Evolutionary conservation across 1,139 yeast species (phyloP).

Genomic region (Suhomyces chickasaworum): DNA sequence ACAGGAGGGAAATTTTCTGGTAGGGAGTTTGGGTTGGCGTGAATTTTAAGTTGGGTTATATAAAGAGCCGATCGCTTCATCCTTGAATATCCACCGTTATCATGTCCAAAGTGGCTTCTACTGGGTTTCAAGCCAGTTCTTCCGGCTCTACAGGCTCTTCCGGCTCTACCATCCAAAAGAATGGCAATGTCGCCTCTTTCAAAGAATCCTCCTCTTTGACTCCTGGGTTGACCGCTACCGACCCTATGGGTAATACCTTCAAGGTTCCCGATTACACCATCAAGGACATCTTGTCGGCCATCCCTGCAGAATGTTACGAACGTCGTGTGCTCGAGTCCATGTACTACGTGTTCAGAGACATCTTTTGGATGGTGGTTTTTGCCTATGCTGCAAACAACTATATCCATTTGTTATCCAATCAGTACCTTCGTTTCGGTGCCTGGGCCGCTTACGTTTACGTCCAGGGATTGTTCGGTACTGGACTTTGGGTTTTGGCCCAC

Average conservation of each 20-base stretch:
- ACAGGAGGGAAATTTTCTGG: not conserved
- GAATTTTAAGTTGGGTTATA: not conserved
- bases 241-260: constrained; percentile 66
- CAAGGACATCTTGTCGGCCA: constrained; percentile 69
- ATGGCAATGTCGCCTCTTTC: constrained; percentile 42
- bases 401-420: constrained; percentile 40
- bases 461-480: constrained; percentile 73
- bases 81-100: not conserved
- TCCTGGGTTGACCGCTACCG: constrained; percentile 45
- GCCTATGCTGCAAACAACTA: constrained; percentile 56
- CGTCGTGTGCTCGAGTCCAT: constrained; percentile 59
- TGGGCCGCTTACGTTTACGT: constrained; percentile 44
- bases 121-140: constrained; percentile 16
- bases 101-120: constrained; percentile 12
- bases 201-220: constrained; percentile 18
- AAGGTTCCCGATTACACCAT: constrained; percentile 74
- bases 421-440: constrained; percentile 34
- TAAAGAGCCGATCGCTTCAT: not conserved
- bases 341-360: constrained; percentile 67
- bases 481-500: constrained; percentile 85
- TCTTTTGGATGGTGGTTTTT: constrained; percentile 49
- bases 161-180: constrained; percentile 26
- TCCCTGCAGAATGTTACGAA: constrained; percentile 76
- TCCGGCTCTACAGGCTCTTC: constrained; percentile 16
- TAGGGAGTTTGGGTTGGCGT: not conserved